A percentile compares a stretch with the other conserved stretches of the same genome.
Evolutionary conservation across 2,329 filamentous ascomycete species (phyloP).

Genomic region (Alternaria triticimaculans): DNA sequence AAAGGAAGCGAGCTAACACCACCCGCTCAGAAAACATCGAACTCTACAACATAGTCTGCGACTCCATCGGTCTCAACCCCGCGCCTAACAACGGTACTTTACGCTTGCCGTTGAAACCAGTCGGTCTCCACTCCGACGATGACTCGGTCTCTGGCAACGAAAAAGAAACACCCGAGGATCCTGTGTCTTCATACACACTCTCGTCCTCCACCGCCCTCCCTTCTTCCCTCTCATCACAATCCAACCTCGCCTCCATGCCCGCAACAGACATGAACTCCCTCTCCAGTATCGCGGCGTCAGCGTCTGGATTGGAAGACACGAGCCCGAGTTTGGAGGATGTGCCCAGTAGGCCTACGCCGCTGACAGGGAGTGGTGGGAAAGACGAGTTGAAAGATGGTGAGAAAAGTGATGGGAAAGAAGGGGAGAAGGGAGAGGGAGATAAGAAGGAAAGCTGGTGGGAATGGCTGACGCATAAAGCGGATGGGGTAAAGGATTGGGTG

Average conservation of each 20-base stretch:
- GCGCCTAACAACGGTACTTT: constrained; percentile 88
- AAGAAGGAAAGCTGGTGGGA: constrained; percentile 42
- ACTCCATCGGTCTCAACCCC: constrained; percentile 77
- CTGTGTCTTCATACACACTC: constrained; percentile 35
- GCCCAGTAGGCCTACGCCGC: constrained; percentile 4
- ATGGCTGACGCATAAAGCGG: constrained; percentile 47
- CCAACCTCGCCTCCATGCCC: constrained; percentile 24
- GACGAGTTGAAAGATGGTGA: background rate
- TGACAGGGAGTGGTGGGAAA: constrained; percentile 16
- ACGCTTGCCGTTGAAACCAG: constrained; percentile 69
- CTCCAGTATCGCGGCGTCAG: constrained; percentile 30
- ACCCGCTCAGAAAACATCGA: constrained; percentile 78
- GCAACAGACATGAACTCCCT: constrained; percentile 17
- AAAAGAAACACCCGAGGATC: constrained; percentile 62
- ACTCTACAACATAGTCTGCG: constrained; percentile 93
- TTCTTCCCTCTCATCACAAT: background rate
- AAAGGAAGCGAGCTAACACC: constrained; percentile 31
- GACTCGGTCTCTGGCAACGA: constrained; percentile 46
- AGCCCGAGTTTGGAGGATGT: constrained; percentile 10
- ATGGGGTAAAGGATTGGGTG: constrained; percentile 46
- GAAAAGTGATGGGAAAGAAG: background rate
- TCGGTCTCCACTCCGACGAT: constrained; percentile 65
- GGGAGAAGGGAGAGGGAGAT: background rate
- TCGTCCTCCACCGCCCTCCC: constrained; percentile 12
- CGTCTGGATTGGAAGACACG: constrained; percentile 28